These are phyloP conservation scores for Megacollybia platyphylla DNA, from an alignment of 1,284 basidiomycete species.

Conservation along the genomic window DNA sequence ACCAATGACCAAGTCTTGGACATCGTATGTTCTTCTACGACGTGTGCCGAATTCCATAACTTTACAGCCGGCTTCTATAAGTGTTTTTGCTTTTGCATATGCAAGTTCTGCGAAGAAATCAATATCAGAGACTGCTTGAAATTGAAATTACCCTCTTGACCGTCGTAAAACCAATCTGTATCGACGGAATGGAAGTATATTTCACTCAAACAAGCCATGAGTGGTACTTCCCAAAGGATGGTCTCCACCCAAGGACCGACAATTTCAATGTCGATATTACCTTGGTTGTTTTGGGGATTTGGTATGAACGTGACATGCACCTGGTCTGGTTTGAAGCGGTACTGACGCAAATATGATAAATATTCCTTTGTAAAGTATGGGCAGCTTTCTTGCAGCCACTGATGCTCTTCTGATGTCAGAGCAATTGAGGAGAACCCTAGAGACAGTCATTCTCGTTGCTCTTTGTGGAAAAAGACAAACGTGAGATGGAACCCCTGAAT, in stretches of 20 bases:
- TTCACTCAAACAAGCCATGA: conserved; percentile 84
- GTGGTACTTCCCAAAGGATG: conserved; percentile 93
- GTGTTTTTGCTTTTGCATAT: conserved; percentile 53
- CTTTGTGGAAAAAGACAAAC: conserved; percentile 31
- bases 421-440: conserved; percentile 57
- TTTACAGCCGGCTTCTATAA: conserved; percentile 60
- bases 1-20: conserved; percentile 72
- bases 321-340: conserved; percentile 76
- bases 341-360: conserved; percentile 64
- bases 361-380: conserved; percentile 71
- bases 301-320: conserved; percentile 62
- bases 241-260: conserved; percentile 79
- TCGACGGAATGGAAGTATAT: conserved; percentile 61
- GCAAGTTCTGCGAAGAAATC: conserved; percentile 33
- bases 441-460: conserved; percentile 2
- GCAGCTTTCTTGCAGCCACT: conserved; percentile 60
- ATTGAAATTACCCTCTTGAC: conserved; percentile 51
- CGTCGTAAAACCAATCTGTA: conserved; percentile 75
- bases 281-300: conserved; percentile 36
- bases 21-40: conserved; percentile 67
- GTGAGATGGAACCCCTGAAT: conserved; percentile 51
- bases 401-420: conserved; percentile 52
- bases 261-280: conserved; percentile 65
- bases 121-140: neutral
- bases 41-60: conserved; percentile 95